Evolutionary conservation across 139 green algal species (phyloP), one percentile per base, ranked within the genome.

Genomic region (Chlamydomonas sp.): DNA sequence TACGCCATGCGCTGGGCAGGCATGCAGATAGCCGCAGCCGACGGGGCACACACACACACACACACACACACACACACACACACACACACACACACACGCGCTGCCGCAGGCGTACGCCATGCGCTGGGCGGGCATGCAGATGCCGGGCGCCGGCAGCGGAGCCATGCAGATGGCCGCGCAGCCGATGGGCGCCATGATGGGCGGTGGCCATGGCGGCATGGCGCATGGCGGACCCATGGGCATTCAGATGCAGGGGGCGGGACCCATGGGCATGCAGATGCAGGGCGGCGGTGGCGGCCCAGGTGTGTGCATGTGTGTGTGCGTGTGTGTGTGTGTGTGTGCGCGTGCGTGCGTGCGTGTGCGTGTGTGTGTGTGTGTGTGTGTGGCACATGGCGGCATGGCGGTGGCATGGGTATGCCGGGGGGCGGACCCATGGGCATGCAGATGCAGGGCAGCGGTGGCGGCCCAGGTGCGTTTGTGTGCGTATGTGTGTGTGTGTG

Each of bases 61-160:
- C n/a, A n/a, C n/a, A n/a, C n/a, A n/a, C n/a, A n/a, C n/a, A n/a
- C n/a, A n/a, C n/a, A n/a, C n/a, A n/a, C n/a, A n/a, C n/a, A n/a
- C n/a, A n/a, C n/a, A n/a, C n/a, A n/a, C n/a, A n/a, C n/a, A n/a
- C n/a, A n/a, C n/a, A n/a, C n/a, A n/a, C n/a, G n/a, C n/a, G n/a
- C n/a, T 5, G 1, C 29, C 22, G 37, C 70, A 81, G 75, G 70
- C 77, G 77, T 81, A 81, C 30, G 75, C 75, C 1, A 65, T 77
- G 65, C 65, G 75, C 5, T 73, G 70, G 70, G 70, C 70, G 4
- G 75, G 70, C 3, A 70, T 69, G n/a, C 75, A 80, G 69, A 48
- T 37, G 20, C 26, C 20, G 30, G 58, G 58, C 58, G 30, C 30
- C n/a, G n/a, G n/a, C n/a, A n/a, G n/a, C n/a, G 59, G 13, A n/a